Base-by-base conservation (phyloP, 2,329 filamentous ascomycete species). In the Talaromyces sp. region DNA sequence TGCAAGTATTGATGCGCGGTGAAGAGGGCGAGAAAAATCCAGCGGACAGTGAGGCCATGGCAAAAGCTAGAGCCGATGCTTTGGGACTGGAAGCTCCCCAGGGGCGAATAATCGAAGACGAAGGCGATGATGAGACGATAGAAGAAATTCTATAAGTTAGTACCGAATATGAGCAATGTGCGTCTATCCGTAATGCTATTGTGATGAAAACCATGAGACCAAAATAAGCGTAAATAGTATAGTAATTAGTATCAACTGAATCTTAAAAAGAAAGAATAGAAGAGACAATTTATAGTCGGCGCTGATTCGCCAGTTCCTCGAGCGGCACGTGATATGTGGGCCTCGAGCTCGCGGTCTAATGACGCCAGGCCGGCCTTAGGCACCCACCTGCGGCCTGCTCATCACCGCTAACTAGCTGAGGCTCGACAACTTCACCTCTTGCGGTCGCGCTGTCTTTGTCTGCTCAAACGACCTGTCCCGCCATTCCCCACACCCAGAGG, bases 1-100 rank as follows among this genome's bases (percentile, higher is more conserved):
- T 99, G 54, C 92, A 99, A 72, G 87, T 96, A 6, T 74, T 96
- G 64, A 92, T 92, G 87, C 82, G 91, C 61, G 91, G 92, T 52
- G 92, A 95, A 72, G 87, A 83, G 66, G 84, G 82, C 55, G 83
- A 82, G 56, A 78, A 78, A 60, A 60, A 59, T 30, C 77, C 79
- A 40, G 69, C 69, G 16, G 73, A 78, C 14, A 71, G 67, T 3
- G 80, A 77, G 52, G 70, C 79, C 57, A 75, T 75, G 47, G 68
- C 71, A 60, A 76, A 78, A 55, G 73, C 73, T 23, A 71, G 79
- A 56, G 74, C 79, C 59, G 76, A 80, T 61, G 71, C 77, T 23
- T 66, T 68, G 64, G 68, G 66, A 18, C 40, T 52, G 23, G 61
- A 66, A 69, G 10, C 31, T 30, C 31, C 51, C 6, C 42, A 57